These are phyloP conservation scores for Talaromyces nanjingensis DNA, from an alignment of 495 filamentous ascomycete species.

Conservation along the genomic window DNA sequence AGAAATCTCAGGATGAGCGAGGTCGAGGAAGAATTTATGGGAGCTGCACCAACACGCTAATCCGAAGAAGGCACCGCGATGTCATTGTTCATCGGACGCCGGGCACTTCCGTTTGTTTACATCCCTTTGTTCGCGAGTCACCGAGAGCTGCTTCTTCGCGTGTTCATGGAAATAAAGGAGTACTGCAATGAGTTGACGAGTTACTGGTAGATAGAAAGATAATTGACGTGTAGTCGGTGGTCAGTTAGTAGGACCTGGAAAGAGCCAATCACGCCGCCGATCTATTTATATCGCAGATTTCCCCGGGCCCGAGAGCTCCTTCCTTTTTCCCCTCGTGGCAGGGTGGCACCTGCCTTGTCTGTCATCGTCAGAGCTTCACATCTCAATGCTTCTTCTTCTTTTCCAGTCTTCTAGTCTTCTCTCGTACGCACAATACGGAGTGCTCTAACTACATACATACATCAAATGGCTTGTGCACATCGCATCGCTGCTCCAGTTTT, in stretches of 20 bases:
- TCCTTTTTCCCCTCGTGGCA: not conserved
- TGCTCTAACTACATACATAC: too few relatives aligned
- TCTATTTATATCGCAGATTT: not conserved
- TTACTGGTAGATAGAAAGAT: too few relatives aligned
- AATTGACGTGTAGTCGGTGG: too few relatives aligned
- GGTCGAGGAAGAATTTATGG: too few relatives aligned
- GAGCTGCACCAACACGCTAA: too few relatives aligned
- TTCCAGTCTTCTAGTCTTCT: too few relatives aligned
- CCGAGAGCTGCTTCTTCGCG: not conserved
- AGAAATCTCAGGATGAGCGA: too few relatives aligned
- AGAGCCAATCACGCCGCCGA: not conserved
- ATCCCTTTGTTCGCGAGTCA: not conserved
- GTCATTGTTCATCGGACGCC: too few relatives aligned
- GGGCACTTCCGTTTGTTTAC: not conserved
- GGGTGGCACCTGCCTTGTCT: not conserved
- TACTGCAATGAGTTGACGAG: too few relatives aligned
- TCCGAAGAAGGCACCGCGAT: too few relatives aligned
- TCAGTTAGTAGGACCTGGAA: not conserved
- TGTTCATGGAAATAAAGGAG: too few relatives aligned
- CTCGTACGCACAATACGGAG: too few relatives aligned
- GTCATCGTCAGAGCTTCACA: not conserved
- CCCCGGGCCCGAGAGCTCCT: not conserved
- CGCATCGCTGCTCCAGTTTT: not conserved
- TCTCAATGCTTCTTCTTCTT: not conserved
- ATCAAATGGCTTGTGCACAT: not conserved